phyloP scores from a whole-genome alignment of 805 yeast species.

The Lipomyces sp. region DNA sequence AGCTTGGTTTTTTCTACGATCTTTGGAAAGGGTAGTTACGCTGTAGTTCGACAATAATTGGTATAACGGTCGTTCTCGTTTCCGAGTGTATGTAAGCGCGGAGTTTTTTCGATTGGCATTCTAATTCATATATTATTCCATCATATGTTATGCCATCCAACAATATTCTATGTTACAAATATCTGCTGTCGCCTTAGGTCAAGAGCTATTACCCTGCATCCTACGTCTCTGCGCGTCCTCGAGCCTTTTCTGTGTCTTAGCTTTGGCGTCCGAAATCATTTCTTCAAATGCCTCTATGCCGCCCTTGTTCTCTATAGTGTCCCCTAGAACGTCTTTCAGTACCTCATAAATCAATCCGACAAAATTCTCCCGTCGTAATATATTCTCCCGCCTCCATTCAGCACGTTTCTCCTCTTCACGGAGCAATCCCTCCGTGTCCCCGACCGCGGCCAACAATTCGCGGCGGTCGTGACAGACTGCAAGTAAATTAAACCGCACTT shows the following conservation, averaged over 20 bases:
- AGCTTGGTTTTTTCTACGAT: not conserved
- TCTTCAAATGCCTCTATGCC: slow-evolving; percentile 51
- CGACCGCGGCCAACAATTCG: slow-evolving; percentile 46
- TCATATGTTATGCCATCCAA: not conserved
- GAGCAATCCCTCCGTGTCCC: slow-evolving; percentile 49
- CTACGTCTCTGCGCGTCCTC: slow-evolving; percentile 9
- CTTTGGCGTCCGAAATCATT: slow-evolving; percentile 20
- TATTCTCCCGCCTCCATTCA: slow-evolving; percentile 60
- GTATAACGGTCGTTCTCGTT: not conserved
- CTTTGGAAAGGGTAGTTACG: not conserved
- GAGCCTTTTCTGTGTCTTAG: slow-evolving; percentile 11
- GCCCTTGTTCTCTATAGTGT: slow-evolving; percentile 30
- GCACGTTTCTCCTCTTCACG: slow-evolving; percentile 56
- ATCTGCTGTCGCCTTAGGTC: not conserved
- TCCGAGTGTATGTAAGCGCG: not conserved
- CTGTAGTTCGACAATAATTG: not conserved
- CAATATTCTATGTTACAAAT: not conserved
- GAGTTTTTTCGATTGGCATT: not conserved
- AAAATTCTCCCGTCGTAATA: slow-evolving; percentile 59
- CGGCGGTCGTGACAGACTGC: slow-evolving; percentile 60
- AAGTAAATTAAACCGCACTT: slow-evolving; percentile 60
- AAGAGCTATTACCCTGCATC: not conserved
- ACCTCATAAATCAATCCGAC: slow-evolving; percentile 57
- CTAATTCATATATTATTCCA: not conserved
- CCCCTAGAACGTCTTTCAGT: slow-evolving; percentile 49